Evolutionary conservation across 1,284 basidiomycete species (phyloP).

Genomic region (Boletus sp.): DNA sequence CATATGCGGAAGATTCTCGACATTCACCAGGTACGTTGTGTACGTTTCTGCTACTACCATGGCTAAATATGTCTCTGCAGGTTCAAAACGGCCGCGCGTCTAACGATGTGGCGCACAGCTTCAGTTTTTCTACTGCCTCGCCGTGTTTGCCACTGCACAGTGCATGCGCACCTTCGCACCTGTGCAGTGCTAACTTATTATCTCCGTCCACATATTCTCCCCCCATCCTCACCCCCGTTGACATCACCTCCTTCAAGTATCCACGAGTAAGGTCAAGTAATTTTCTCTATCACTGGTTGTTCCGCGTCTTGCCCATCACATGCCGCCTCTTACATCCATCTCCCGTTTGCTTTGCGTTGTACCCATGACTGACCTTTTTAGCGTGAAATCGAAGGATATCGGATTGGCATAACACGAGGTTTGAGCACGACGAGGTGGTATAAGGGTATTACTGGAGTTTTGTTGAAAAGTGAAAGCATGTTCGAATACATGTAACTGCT

Average conservation of each 20-base stretch:
- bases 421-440: slow-evolving; percentile 1
- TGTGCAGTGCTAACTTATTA: slow-evolving; percentile 33
- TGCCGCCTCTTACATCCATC: slow-evolving; percentile 1
- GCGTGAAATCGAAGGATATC: slow-evolving; percentile 15
- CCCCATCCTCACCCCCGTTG: not conserved
- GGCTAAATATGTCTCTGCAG: slow-evolving; percentile 20
- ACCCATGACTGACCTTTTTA: slow-evolving; percentile 30
- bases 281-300: slow-evolving; percentile 16
- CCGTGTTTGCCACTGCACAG: not conserved
- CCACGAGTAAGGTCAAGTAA: slow-evolving; percentile 32
- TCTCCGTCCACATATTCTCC: slow-evolving; percentile 10
- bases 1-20: slow-evolving; percentile 29
- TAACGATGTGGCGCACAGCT: slow-evolving; percentile 21
- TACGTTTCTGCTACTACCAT: not conserved
- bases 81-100: slow-evolving; percentile 37
- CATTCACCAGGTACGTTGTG: slow-evolving; percentile 46
- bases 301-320: not conserved
- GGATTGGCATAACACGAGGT: slow-evolving; percentile 1
- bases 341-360: slow-evolving; percentile 8
- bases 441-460: not conserved
- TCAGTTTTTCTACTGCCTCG: not conserved
- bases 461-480: slow-evolving; percentile 7
- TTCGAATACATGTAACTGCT: slow-evolving; percentile 12
- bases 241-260: slow-evolving; percentile 11
- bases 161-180: not conserved